Evolutionary conservation across 1,284 basidiomycete species (phyloP), one percentile per base, ranked within the genome.

Genomic region (Coriolopsis trogii): DNA sequence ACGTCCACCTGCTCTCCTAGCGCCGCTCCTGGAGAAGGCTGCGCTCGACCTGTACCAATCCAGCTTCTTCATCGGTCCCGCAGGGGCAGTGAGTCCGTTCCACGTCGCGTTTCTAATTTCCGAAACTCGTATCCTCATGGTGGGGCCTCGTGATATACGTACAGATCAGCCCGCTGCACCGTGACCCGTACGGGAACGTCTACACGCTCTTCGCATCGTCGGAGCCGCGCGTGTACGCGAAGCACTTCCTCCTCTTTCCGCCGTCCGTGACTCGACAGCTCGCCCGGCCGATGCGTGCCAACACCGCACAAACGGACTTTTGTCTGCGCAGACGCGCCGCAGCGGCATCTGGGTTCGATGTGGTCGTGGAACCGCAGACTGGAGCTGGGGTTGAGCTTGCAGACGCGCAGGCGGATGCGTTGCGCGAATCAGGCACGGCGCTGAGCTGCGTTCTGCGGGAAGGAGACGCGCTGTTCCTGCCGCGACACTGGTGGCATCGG

Each of bases 401-500:
- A 20, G 26, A 30, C 20, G 34, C 43, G 29, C 9, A 41, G 16
- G 13, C 45, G 23, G 44, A 39, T 3, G 24, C 53, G 25, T 21
- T 31, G 6, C 7, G 25, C 12, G 28, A n/a, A n/a, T n/a, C 46
- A 3, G 44, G 24, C 8, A 28, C 28, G 10, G 63, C 53, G 12
- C 23, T 60, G 36, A 55, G 49, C 31, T 67, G 66, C 40, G 41
- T 65, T 13, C 46, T 64, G 28, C 54, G 53, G 9, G 64, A 66
- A 36, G 60, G 62, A 4, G 63, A 67, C 43, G 64, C 60, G 36
- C 37, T 67, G 20, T 63, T 63, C 41, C 58, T 67, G 24, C 64
- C 62, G 3, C 51, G 59, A 26, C 50, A 62, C 16, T 66, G 66
- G 64, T 65, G 66, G 63, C 63, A 67, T 43, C 62, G 63, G 21